Base-by-base conservation (phyloP, 306 rosid genomes). In the Herpetospermum pedunculosum region DNA sequence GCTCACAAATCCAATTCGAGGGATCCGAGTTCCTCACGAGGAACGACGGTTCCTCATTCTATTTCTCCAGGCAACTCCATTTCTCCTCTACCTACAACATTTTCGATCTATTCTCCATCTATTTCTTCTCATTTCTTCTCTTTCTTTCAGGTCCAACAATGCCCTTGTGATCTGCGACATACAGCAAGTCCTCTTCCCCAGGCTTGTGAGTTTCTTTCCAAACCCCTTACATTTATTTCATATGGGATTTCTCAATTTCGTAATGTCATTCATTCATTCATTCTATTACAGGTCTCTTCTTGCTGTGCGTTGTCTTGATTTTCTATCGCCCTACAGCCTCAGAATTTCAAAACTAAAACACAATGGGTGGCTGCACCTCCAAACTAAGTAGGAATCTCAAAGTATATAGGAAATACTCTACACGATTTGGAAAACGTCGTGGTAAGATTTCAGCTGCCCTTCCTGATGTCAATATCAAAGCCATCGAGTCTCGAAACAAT, bases 281-380 rank as follows among this genome's bases (percentile, higher is more conserved):
- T 29, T 49, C 2, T 26, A 12, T 52, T 54, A 6, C 15, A 73
- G 77, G 77, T 54, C 26, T 54, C 49, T 73, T 54, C 23, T 55
- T 73, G n/a, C n/a, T 55, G 34, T 48, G 15, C 18, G 19, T 32
- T 18, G 12, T 2, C 7, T 34, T 72, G 59, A 13, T 43, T 71
- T 18, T 70, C 4, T 15, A 18, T 43, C 23, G 18, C 12, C 54
- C 4, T 29, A 29, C 79, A 10, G 87, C 80, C 32, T 16, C 83
- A 67, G 81, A 76, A 49, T 55, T 78, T 46, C 34, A 81, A 74
- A 59, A 15, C 77, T 3, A 60, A 48, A 38, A 65, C 47, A 73
- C 35, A 73, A 89, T 93, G 96, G 98, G 98, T 29, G 79, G 84
- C 13, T 91, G 98, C 67, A 83, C 82, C 77, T 89, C 96, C 12